Percentiles rank a stretch among this genome's conserved stretches.
phyloP scores from a whole-genome alignment of 305 asterid species.

The Rubia tinctorum region DNA sequence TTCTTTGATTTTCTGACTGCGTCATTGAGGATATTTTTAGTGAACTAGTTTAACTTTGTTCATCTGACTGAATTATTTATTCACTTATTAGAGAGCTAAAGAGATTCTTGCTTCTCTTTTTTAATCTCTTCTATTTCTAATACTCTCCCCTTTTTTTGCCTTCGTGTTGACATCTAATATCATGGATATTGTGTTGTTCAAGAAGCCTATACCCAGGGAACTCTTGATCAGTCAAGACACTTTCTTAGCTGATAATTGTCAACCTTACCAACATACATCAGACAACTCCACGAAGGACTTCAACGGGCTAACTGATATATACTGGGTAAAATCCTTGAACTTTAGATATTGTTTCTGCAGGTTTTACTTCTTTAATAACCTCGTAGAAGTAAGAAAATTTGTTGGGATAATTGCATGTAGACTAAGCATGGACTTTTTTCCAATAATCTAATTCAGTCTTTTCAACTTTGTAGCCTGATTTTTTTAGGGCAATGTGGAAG shows the following conservation, averaged over 20 bases:
- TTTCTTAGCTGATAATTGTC: conserved; percentile 37
- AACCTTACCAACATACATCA: conserved; percentile 29
- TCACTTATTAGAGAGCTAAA: too few species aligned
- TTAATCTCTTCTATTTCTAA: too few species aligned
- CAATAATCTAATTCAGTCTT: conserved; percentile 24
- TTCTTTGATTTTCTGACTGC: too few species aligned
- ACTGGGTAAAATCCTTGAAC: conserved; percentile 67
- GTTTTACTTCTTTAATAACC: not conserved
- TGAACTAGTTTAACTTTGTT: too few species aligned
- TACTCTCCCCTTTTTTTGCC: not conserved
- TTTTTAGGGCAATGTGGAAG: conserved; percentile 31
- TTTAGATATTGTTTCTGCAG: not conserved
- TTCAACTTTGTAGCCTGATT: conserved; percentile 72
- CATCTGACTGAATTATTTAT: too few species aligned
- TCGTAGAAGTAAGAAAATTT: too few species aligned
- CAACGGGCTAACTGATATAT: conserved; percentile 66
- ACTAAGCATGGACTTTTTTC: not conserved
- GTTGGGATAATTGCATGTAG: not conserved
- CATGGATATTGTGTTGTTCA: conserved; percentile 35
- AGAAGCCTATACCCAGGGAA: conserved; percentile 42
- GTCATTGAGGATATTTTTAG: too few species aligned
- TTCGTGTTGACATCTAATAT: conserved; percentile 14
- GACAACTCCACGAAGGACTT: conserved; percentile 53
- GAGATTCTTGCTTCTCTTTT: too few species aligned
- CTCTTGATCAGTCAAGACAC: conserved; percentile 27